Base-by-base conservation (phyloP, 2,329 filamentous ascomycete genomes). In the Ophiocordyceps camponoti-rufipedis region DNA sequence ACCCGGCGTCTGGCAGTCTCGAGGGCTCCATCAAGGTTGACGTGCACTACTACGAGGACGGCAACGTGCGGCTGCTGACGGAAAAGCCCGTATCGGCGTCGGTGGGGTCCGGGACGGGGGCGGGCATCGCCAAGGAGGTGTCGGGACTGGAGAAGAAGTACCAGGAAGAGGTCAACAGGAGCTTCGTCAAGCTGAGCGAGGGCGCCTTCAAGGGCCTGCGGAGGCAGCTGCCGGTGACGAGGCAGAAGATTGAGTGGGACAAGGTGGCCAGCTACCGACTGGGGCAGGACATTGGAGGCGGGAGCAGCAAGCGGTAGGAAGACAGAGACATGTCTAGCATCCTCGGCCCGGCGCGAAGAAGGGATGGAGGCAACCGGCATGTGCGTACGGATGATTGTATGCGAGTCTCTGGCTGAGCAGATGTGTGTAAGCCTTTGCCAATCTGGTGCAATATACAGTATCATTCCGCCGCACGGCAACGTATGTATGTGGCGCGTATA, bases 181-280 rank as follows among this genome's bases (percentile, higher is more conserved):
- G 87, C 14, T 96, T 98, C 62, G 80, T 79, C 13, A 82, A 72
- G 52, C 69, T 98, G 59, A 91, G 86, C 57, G 91, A 98, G 67
- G 89, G 88, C 10, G 85, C 87, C 1, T 98, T 98, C 68, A 98
- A 96, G 75, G 78, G 80, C 2, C 65, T 98, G 61, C 78, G 91
- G 58, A 78, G 91, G 64, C 91, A 96, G 66, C 68, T 98, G 60
- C 91, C 91, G 1, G 87, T 98, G 48, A 98, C 91, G 50, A 80
- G 91, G 58, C 91, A 98, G 70, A 95, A 95, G 74, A 89, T 98
- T 54, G 91, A 98, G 66, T 98, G 91, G 91, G 89, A 98, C 64
- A 95, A 94, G 71, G 85, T 98, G 53, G 82, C 85, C 42, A 87
- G 86, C 54, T 98, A 98, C 68, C 74, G 86, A 49, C 69, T 94